These are phyloP conservation scores for Oxytropis ochrocephala DNA, from an alignment of 306 rosid species.

Conservation along the genomic window DNA sequence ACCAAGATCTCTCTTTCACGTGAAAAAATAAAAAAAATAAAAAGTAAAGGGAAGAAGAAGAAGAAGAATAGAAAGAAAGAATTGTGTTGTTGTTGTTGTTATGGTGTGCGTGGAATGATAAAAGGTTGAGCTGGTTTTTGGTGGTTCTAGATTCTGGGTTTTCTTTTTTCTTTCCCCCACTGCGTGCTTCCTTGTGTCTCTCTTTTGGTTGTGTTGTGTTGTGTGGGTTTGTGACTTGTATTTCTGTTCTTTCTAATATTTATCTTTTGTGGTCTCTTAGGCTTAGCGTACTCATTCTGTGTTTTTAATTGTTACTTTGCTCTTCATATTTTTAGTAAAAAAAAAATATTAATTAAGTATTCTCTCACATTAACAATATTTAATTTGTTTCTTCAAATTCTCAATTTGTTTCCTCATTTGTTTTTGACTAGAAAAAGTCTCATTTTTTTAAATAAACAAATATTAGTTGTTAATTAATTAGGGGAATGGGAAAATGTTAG, in stretches of 20 bases:
- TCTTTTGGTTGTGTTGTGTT: not conserved
- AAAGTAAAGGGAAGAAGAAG: not conserved
- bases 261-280: not conserved
- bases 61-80: not conserved
- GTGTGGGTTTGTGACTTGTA: not conserved
- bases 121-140: not conserved
- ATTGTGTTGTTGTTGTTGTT: not conserved
- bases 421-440: no score
- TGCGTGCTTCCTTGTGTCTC: not conserved
- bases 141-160: constrained; percentile 19
- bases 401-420: no score
- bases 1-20: constrained; percentile 10
- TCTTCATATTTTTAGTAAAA: no score
- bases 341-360: no score
- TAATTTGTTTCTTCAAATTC: no score
- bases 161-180: not conserved
- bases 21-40: not conserved
- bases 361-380: no score
- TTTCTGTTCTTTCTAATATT: not conserved
- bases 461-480: no score
- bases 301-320: no score
- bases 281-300: not conserved
- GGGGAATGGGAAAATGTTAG: no score
- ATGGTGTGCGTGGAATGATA: not conserved
- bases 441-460: no score